phyloP scores from a whole-genome alignment of 331 rosid genomes.

The Saraca asoca region DNA sequence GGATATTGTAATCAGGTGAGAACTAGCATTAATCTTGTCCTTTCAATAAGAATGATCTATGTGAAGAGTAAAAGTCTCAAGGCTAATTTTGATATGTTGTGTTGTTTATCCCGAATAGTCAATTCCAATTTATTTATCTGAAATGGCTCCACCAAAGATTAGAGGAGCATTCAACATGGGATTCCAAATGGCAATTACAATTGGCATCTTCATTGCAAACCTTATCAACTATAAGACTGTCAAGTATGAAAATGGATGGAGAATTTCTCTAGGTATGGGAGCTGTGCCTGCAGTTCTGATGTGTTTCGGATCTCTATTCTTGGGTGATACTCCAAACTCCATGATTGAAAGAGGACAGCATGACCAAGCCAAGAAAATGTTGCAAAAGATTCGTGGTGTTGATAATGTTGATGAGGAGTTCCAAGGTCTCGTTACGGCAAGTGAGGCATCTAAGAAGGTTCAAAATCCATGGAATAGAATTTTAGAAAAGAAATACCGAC shows the following conservation, averaged over 20 bases:
- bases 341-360: conserved; percentile 46
- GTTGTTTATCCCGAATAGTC: too few species aligned
- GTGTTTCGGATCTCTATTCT: conserved; percentile 42
- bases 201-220: too few species aligned
- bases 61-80: too few species aligned
- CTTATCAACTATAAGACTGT: conserved; percentile 33
- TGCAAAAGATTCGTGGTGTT: conserved; percentile 43
- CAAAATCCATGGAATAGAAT: conserved; percentile 50
- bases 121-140: too few species aligned
- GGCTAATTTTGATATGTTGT: too few species aligned
- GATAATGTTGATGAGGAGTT: conserved; percentile 42
- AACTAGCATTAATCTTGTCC: too few species aligned
- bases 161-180: too few species aligned
- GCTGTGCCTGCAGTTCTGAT: conserved; percentile 54
- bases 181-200: too few species aligned
- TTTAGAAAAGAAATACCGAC: conserved; percentile 42
- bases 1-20: conserved; percentile 56
- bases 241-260: conserved; percentile 29
- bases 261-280: conserved; percentile 37
- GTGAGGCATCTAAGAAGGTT: conserved; percentile 41
- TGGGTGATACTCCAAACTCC: conserved; percentile 59
- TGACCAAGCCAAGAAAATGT: conserved; percentile 36
- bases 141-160: too few species aligned
- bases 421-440: conserved; percentile 43
- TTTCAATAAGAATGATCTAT: not conserved